These are phyloP conservation scores for Alternaria brassicicola DNA, from an alignment of 2,329 filamentous ascomycete species.

Conservation along the genomic window DNA sequence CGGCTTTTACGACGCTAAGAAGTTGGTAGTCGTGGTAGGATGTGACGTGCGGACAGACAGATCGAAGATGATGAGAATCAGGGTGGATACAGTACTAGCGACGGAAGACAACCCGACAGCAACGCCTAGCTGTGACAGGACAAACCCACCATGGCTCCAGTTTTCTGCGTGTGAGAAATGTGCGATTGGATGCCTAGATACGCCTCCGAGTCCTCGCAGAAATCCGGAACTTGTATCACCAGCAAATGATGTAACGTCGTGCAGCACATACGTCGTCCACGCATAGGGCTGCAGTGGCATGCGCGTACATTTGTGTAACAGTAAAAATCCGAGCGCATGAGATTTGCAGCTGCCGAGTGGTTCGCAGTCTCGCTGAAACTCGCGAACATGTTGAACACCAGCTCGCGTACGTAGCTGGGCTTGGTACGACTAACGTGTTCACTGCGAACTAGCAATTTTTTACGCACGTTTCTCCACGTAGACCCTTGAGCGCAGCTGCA, in stretches of 20 bases:
- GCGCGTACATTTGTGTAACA: neutral
- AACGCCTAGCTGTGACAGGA: neutral
- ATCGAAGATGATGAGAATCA: neutral
- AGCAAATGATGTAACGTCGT: constrained; percentile 7
- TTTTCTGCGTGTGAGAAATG: neutral
- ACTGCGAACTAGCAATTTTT: constrained; percentile 18
- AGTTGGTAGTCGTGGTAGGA: constrained; percentile 1
- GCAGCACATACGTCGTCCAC: neutral
- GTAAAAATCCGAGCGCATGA: neutral
- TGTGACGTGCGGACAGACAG: neutral
- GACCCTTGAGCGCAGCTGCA: constrained; percentile 11
- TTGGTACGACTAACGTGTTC: constrained; percentile 10
- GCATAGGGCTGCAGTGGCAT: constrained; percentile 17
- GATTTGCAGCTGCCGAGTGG: neutral
- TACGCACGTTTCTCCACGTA: constrained; percentile 10
- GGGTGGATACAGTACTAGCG: constrained; percentile 7
- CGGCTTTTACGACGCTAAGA: neutral
- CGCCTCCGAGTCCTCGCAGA: neutral
- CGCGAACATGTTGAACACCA: constrained; percentile 6
- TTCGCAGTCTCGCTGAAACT: neutral
- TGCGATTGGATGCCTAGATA: constrained; percentile 8
- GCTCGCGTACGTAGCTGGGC: constrained; percentile 1
- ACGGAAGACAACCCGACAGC: constrained; percentile 3
- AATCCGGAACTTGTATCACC: constrained; percentile 6
- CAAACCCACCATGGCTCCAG: neutral